Percentiles rank a stretch among this genome's conserved stretches.
Evolutionary conservation across 768 basidiomycete genomes (phyloP).

Genomic region (Russula sp.): DNA sequence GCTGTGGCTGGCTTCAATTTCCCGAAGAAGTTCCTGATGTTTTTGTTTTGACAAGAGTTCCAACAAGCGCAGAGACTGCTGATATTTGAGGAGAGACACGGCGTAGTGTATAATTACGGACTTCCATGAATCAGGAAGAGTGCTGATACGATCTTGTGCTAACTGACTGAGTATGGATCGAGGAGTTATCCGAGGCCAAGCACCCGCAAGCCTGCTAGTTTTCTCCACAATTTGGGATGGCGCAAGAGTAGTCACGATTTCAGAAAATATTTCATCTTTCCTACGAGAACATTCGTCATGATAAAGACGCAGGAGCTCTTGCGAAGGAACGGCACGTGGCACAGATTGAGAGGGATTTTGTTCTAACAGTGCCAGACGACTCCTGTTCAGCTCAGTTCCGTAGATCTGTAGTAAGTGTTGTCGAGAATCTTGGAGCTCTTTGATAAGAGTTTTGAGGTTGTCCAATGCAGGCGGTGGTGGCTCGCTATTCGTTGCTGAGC

Average conservation of each 20-base stretch:
- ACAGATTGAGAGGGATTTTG: not conserved
- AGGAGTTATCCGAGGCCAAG: conserved; percentile 11
- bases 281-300: not conserved
- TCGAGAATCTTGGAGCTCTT: not conserved
- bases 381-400: not conserved
- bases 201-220: not conserved
- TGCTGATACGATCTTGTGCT: conserved; percentile 19
- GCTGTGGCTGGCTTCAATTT: not conserved
- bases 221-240: not conserved
- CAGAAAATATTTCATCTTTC: not conserved
- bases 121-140: not conserved
- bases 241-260: not conserved
- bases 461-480: not conserved
- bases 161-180: conserved; percentile 17
- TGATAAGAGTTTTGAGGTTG: not conserved
- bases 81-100: not conserved
- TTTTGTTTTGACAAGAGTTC: not conserved
- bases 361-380: not conserved
- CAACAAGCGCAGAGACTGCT: conserved; percentile 6
- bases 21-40: not conserved
- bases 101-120: not conserved
- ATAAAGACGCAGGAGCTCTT: not conserved
- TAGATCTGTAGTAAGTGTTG: not conserved
- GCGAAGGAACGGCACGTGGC: not conserved
- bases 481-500: not conserved